A percentile compares a stretch with the other conserved stretches of the same genome.
phyloP scores from a whole-genome alignment of 148 eudicot genomes.

The Fagopyrum esculentum region DNA sequence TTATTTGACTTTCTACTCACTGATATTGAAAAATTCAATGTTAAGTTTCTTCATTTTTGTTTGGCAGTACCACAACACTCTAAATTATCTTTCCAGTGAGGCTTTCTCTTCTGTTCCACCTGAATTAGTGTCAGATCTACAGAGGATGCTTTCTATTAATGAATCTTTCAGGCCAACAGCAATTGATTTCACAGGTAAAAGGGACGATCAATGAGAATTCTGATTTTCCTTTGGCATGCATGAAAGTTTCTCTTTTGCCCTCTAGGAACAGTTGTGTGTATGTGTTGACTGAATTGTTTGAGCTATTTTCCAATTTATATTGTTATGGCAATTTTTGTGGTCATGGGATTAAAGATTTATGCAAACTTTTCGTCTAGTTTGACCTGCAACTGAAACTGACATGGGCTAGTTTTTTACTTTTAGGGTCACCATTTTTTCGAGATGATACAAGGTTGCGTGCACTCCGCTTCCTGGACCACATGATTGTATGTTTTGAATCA shows the following conservation, averaged over 20 bases:
- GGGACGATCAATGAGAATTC: neutral
- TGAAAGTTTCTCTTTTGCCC: neutral
- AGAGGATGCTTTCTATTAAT: slow-evolving; percentile 76
- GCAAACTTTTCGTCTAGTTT: neutral
- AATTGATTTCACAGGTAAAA: slow-evolving; percentile 74
- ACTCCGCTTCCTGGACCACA: slow-evolving; percentile 97
- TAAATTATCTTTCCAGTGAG: slow-evolving; percentile 79
- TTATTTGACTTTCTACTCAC: neutral
- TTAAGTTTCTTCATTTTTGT: slow-evolving; percentile 14
- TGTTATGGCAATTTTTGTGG: neutral
- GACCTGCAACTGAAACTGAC: neutral
- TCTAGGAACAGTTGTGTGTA: neutral
- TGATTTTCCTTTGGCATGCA: neutral
- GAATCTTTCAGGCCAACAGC: slow-evolving; percentile 82
- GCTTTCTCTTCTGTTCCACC: slow-evolving; percentile 77
- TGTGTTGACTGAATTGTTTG: neutral
- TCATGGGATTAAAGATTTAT: neutral
- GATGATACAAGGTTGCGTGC: slow-evolving; percentile 98
- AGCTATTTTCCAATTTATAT: neutral
- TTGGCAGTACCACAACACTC: slow-evolving; percentile 87
- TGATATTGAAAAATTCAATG: neutral
- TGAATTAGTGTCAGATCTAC: slow-evolving; percentile 78
- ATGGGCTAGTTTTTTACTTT: slow-evolving; percentile 10
- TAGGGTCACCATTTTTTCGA: slow-evolving; percentile 89
- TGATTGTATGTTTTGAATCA: slow-evolving; percentile 60